Evolutionary conservation across 306 rosid genomes (phyloP).

Genomic region (Vigna nakashimae): DNA sequence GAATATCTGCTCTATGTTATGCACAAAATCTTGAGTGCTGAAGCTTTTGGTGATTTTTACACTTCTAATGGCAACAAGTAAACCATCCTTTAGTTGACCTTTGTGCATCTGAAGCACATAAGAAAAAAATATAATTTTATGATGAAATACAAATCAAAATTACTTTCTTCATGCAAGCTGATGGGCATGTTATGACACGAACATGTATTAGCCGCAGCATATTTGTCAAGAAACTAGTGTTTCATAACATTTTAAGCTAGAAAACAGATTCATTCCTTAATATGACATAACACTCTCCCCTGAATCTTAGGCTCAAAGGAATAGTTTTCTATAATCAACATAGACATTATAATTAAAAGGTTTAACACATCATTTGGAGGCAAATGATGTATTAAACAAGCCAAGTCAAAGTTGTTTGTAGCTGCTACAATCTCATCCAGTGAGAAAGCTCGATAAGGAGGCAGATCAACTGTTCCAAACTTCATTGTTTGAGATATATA

Average conservation of each 20-base stretch:
- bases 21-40: conserved; percentile 64
- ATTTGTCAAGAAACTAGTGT: background rate
- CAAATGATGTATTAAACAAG: conserved; percentile 25
- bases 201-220: background rate
- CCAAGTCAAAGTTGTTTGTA: conserved; percentile 73
- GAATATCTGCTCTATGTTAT: conserved; percentile 63
- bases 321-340: conserved; percentile 5
- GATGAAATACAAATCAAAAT: background rate
- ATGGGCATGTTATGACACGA: background rate
- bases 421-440: conserved; percentile 84
- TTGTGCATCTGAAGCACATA: conserved; percentile 70
- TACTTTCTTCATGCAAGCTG: background rate
- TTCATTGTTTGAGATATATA: conserved; percentile 75
- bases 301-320: background rate
- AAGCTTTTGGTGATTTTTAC: conserved; percentile 65
- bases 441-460: conserved; percentile 80
- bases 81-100: conserved; percentile 82
- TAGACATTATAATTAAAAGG: conserved; percentile 10
- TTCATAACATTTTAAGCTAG: conserved; percentile 9
- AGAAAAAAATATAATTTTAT: conserved; percentile 19
- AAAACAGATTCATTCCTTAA: background rate
- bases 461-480: conserved; percentile 70
- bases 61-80: conserved; percentile 79
- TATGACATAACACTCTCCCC: background rate
- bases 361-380: no score